Base-by-base conservation (phyloP, 306 rosid genomes). In the Rosa lucieae region DNA sequence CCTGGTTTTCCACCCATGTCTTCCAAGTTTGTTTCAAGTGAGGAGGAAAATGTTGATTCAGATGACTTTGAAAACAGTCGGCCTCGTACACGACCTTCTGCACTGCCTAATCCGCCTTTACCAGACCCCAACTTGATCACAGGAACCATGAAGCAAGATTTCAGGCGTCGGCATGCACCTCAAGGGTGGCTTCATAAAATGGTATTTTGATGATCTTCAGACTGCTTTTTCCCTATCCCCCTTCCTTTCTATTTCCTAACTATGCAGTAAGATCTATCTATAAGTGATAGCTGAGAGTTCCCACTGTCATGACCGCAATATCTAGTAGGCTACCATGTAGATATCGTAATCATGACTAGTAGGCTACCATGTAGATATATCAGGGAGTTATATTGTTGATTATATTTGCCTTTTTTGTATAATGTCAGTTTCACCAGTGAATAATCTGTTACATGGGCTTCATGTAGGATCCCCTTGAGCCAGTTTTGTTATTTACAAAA, bases 131-230 rank as follows among this genome's bases (percentile, higher is more conserved):
- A 82, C 85, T 29, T 85, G 69, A 85, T 84, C 43, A 77, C 85
- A 86, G 84, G 83, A 77, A 83, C 77, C 83, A 70, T 88, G 72
- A 94, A 85, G 80, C 97, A 90, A 77, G 99, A 91, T 77, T 83
- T 90, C 20, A 90, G 88, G 84, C 88, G 93, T 78, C 90, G 92
- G 83, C 84, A 83, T 77, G 87, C 80, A 47, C 92, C 92, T 58
- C 92, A 82, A 12, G 97, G 98, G 78, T 95, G 99, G 99, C 99
- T 92, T 84, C 98, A 92, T 67, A 95, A 87, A 85, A 76, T 93
- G 97, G 99, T 94, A 92, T 42, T 47, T 84, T 63, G 13, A 39
- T 46, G 21, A 70, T 65, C 51, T 37, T 52, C 40, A 29, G 26
- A 32, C n/a, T 35, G 14, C 23, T 42, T 56, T 72, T 56, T 47